Evolutionary conservation across 2,329 filamentous ascomycete species (phyloP).

Genomic region (Aspergillus tubingensis): DNA sequence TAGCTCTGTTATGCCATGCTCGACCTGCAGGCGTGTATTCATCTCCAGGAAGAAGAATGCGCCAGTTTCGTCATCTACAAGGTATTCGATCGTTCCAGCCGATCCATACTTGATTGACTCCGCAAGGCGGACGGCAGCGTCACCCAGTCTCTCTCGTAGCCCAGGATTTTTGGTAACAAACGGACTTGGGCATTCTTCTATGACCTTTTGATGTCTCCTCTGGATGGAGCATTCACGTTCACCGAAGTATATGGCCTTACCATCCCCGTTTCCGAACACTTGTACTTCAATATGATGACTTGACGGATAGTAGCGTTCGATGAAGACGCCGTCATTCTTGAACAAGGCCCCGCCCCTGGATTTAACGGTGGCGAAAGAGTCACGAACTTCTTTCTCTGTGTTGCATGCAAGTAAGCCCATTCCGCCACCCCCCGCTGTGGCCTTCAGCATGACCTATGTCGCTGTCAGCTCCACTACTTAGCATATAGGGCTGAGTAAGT

Average conservation of each 20-base stretch:
- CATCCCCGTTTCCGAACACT: slow-evolving; percentile 80
- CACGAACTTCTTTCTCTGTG: slow-evolving; percentile 66
- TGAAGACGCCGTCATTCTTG: slow-evolving; percentile 79
- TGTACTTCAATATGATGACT: slow-evolving; percentile 88
- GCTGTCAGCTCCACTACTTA: slow-evolving; percentile 1
- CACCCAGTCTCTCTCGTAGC: slow-evolving; percentile 64
- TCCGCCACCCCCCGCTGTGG: slow-evolving; percentile 76
- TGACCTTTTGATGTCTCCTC: slow-evolving; percentile 83
- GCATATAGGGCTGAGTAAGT: neutral
- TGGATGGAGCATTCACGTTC: slow-evolving; percentile 89
- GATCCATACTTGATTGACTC: slow-evolving; percentile 69
- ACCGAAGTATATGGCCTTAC: slow-evolving; percentile 78
- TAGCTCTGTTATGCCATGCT: slow-evolving; percentile 60
- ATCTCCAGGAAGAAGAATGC: slow-evolving; percentile 71
- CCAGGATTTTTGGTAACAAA: slow-evolving; percentile 56
- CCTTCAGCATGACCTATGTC: slow-evolving; percentile 71
- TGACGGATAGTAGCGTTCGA: slow-evolving; percentile 78
- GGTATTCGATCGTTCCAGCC: slow-evolving; percentile 87
- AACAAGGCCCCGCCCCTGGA: slow-evolving; percentile 78
- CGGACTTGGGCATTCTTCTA: slow-evolving; percentile 85
- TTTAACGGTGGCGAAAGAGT: slow-evolving; percentile 70
- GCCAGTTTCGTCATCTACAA: slow-evolving; percentile 78
- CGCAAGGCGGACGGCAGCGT: slow-evolving; percentile 69
- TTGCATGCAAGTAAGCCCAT: slow-evolving; percentile 81
- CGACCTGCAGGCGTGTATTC: slow-evolving; percentile 61